Evolutionary conservation across 257 asterid species (phyloP), one percentile per base, ranked within the genome.

Genomic region (Oldenlandia corymbosa): DNA sequence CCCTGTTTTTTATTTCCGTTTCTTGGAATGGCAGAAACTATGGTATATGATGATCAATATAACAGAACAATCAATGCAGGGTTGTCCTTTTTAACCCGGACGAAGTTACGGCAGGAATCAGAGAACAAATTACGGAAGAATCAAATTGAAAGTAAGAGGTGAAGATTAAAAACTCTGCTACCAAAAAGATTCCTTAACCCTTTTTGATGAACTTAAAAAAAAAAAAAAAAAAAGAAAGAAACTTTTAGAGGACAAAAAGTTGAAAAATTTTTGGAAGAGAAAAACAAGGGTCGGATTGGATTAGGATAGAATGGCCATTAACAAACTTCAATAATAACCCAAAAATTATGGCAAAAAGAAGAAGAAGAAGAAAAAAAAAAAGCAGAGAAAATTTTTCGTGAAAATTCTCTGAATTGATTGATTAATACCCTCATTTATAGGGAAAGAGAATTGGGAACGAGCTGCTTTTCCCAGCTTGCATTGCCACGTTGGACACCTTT

Each of bases 401-500:
- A 20, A 21, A 45, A 10, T 26, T 21, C 1, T 16, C 2, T 16
- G 23, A 46, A 55, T 18, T 20, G 7, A 28, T 27, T n/a, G n/a
- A n/a, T n/a, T n/a, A 13, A 21, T 2, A 42, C 20, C 5, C 28
- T 13, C 10, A 59, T 59, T 34, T 51, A n/a, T 48, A 66, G 66
- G 27, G 27, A 18, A 61, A 5, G 43, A 10, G 11, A 49, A 66
- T n/a, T n/a, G n/a, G n/a, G 68, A 59, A 55, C 50, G 77, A 21
- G 34, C 39, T 34, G 39, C 4, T 4, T 34, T 34, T 9, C 39
- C 5, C 56, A 37, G 64, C 68, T 72, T 41, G 51, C 65, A 47
- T 57, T 64, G 79, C 79, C 84, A 78, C 76, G 78, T 70, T 34
- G 52, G 70, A 65, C 50, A 52, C 52, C 10, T 21, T 14, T 5